A percentile compares a stretch with the other conserved stretches of the same genome.
phyloP scores from a whole-genome alignment of 2,329 filamentous ascomycete genomes.

The Neurospora crassa region DNA sequence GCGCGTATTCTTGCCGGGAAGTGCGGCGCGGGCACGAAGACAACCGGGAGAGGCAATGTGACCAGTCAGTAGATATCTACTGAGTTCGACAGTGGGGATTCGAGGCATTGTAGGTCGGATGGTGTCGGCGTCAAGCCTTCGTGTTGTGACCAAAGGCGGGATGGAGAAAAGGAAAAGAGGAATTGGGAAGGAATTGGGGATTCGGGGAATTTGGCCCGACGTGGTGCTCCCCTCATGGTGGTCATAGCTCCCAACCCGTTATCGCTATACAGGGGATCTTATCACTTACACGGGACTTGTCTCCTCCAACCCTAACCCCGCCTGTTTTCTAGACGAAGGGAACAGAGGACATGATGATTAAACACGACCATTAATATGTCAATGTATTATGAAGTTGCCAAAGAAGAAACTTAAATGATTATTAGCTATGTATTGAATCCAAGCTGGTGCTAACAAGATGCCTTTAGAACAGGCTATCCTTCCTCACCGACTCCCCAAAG shows the following conservation, averaged over 20 bases:
- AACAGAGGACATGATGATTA: not conserved
- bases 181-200: not conserved
- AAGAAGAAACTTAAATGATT: not conserved
- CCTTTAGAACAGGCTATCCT: not conserved
- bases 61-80: conserved; percentile 40
- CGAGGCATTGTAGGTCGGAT: conserved; percentile 30
- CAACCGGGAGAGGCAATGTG: conserved; percentile 34
- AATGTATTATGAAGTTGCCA: not conserved
- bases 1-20: not conserved
- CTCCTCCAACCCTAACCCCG: not conserved
- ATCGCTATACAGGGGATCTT: not conserved
- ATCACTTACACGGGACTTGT: not conserved
- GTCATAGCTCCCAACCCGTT: not conserved
- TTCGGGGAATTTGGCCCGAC: not conserved
- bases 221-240: not conserved
- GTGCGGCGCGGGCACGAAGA: conserved; percentile 15
- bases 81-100: conserved; percentile 32
- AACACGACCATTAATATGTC: not conserved
- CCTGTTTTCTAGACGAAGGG: not conserved
- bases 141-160: not conserved
- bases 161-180: not conserved
- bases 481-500: not conserved
- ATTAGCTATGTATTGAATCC: fast-evolving
- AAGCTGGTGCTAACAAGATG: not conserved
- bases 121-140: not conserved